These are phyloP conservation scores for Diplodia mutila DNA, from an alignment of 2,329 filamentous ascomycete genomes.

Conservation along the genomic window DNA sequence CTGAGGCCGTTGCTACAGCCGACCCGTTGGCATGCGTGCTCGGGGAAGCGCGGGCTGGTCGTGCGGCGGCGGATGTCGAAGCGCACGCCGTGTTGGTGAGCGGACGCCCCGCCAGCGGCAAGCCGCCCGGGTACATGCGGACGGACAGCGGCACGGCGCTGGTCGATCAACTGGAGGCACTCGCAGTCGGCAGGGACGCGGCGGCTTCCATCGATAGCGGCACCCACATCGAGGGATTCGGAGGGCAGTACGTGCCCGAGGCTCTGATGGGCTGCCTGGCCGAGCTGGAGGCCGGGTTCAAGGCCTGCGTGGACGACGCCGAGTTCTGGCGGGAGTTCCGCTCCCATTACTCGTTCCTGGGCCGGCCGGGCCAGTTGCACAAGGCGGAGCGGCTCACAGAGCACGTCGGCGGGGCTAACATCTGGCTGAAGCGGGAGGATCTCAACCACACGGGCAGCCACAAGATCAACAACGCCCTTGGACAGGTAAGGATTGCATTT, in stretches of 20 bases:
- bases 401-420: conserved; percentile 86
- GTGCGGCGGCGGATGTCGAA: neutral
- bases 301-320: conserved; percentile 81
- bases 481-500: conserved; percentile 61
- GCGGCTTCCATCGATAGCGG: neutral
- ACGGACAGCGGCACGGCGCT: conserved; percentile 61
- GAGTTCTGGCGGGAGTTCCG: conserved; percentile 96
- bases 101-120: conserved; percentile 68
- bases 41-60: conserved; percentile 65
- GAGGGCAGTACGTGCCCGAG: conserved; percentile 96
- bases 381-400: conserved; percentile 86
- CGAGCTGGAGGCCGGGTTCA: conserved; percentile 89
- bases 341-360: conserved; percentile 97
- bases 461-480: conserved; percentile 99
- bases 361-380: conserved; percentile 88
- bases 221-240: conserved; percentile 75
- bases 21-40: conserved; percentile 90
- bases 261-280: conserved; percentile 95
- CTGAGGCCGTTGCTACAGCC: conserved; percentile 94
- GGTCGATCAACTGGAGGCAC: conserved; percentile 75
- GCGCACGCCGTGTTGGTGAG: conserved; percentile 45
- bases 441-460: conserved; percentile 97
- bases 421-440: conserved; percentile 98
- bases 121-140: conserved; percentile 49
- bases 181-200: conserved; percentile 62